Evolutionary conservation across 768 basidiomycete genomes (phyloP).

Genomic region (Lactarius evosmus): DNA sequence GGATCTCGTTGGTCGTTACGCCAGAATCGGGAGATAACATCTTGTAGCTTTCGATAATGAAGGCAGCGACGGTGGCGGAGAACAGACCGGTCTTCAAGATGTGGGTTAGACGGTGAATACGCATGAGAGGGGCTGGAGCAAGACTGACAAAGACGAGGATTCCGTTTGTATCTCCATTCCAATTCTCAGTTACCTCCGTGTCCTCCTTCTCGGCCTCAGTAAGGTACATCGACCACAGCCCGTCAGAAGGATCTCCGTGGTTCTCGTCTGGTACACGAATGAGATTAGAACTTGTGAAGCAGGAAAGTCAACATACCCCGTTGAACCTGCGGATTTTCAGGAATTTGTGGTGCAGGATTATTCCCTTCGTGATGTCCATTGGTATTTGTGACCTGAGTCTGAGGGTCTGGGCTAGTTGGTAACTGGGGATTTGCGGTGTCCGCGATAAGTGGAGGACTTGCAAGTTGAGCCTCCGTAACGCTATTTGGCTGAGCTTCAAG

Average conservation of each 20-base stretch:
- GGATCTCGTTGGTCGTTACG: neutral
- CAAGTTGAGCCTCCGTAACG: neutral
- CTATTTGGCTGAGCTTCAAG: neutral
- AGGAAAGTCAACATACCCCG: neutral
- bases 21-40: no score
- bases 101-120: neutral
- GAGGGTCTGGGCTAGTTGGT: neutral
- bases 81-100: no score
- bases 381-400: neutral
- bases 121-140: neutral
- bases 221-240: slow-evolving; percentile 15
- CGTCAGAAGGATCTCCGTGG: slow-evolving; percentile 5
- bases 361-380: no score
- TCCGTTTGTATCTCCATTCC: slow-evolving; percentile 10
- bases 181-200: slow-evolving; percentile 1
- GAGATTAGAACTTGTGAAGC: neutral
- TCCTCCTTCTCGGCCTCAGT: slow-evolving; percentile 4
- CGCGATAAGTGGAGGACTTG: neutral
- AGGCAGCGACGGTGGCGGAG: no score
- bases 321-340: neutral
- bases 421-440: neutral
- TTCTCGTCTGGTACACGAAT: neutral
- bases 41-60: no score
- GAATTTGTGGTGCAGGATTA: no score
- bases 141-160: slow-evolving; percentile 21